Evolutionary conservation across 768 basidiomycete genomes (phyloP), one percentile per base, ranked within the genome.

Genomic region (Russula foetens): DNA sequence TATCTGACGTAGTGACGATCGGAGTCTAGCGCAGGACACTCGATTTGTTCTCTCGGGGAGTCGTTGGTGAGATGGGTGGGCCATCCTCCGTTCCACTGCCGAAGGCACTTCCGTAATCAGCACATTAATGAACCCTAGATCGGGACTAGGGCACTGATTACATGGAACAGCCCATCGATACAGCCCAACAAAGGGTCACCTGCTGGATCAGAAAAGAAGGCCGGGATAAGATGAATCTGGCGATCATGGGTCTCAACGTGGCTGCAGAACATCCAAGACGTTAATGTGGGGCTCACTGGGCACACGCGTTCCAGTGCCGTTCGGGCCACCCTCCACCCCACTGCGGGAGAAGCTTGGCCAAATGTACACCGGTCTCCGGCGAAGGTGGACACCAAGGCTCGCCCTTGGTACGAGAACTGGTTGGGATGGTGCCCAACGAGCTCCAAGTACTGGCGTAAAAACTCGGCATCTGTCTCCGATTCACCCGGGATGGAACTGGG

Each of bases 1-100:
- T 81, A 76, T 76, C 79, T 64, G 52, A 88, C 72, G 68, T 89
- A 85, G 26, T 78, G 67, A 2, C 71, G 69, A 62, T 92, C 90
- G 26, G 77, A 74, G 43, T 78, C 76, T 4, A 72, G 65, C 48
- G 57, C 48, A 21, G 70, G 66, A 31, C 26, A 52, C 7, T 55
- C 41, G 4, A 71, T 56, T 14, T 70, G 68, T 21, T 60, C 45
- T 17, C 62, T 59, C 8, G 68, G 33, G 4, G 69, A 71, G 7
- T 63, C 68, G 9, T 74, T 71, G 4, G 77, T 85, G 12, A 88
- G 70, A 70, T 85, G 70, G 61, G 67, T 53, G 0, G 71, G 70
- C 61, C 71, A 71, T 43, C 70, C 45, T 2, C 71, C 71, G 46
- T 71, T 71, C 71, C 71, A 71, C 71, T 74, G 56, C n/a, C 29